Percentiles rank a stretch among this genome's conserved stretches.
Conservation (phyloP, 1,284 basidiomycete species). For the Apiotrichum mycotoxinovorans region DNA sequence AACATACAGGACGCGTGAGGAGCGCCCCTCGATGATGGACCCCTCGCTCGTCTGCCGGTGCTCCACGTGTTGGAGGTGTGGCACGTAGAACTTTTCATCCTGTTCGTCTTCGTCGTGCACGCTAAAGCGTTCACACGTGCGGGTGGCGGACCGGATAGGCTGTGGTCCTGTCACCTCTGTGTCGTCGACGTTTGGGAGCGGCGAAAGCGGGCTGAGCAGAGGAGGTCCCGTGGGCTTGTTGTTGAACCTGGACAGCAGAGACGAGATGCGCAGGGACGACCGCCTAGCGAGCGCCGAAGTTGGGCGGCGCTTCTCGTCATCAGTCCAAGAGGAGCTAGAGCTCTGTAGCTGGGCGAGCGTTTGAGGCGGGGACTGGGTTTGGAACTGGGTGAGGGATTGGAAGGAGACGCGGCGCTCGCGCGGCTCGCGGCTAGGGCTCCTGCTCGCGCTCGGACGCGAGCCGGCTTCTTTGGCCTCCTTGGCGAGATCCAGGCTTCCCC, state of each 20-base stretch:
- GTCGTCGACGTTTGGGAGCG: background rate
- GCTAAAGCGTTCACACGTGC: slow-evolving; percentile 33
- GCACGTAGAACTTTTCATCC: background rate
- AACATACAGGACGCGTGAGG: slow-evolving; percentile 20
- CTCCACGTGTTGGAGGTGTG: background rate
- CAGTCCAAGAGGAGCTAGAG: too few species aligned
- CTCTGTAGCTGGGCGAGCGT: too few species aligned
- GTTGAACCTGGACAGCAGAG: slow-evolving; percentile 5
- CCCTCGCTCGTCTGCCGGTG: slow-evolving; percentile 7
- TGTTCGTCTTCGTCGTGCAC: slow-evolving; percentile 34
- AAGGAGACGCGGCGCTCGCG: background rate
- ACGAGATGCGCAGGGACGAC: slow-evolving; percentile 1
- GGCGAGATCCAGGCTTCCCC: background rate
- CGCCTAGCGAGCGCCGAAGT: background rate
- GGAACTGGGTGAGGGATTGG: background rate
- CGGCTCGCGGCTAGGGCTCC: background rate
- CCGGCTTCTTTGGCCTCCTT: background rate
- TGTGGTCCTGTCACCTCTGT: background rate
- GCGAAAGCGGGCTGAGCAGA: background rate
- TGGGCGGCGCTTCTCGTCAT: background rate
- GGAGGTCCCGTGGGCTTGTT: slow-evolving; percentile 5
- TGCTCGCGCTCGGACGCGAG: too few species aligned
- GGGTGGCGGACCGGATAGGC: slow-evolving; percentile 17
- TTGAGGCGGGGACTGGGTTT: too few species aligned
- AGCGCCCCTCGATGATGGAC: slow-evolving; percentile 4